A percentile compares a stretch with the other conserved stretches of the same genome.
These are phyloP conservation scores for Abrus precatorius DNA, from an alignment of 306 rosid species.

Conservation along the genomic window DNA sequence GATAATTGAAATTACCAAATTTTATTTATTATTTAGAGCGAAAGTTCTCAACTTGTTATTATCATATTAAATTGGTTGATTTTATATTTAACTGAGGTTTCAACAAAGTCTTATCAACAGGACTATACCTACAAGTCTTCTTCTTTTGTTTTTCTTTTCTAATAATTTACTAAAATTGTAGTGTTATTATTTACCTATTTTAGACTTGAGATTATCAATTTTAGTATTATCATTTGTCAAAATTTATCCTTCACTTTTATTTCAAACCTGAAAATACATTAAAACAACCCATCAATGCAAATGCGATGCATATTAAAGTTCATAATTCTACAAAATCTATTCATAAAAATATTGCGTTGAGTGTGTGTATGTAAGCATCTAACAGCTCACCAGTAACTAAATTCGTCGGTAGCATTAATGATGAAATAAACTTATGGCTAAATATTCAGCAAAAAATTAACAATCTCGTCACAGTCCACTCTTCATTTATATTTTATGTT, in stretches of 20 bases:
- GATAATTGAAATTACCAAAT: neutral
- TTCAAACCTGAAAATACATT: neutral
- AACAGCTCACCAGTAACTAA: neutral
- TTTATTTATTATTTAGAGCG: too few relatives aligned
- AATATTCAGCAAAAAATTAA: slow-evolving; percentile 19
- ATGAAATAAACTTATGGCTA: slow-evolving; percentile 11
- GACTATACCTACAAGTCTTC: neutral
- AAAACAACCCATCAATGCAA: neutral
- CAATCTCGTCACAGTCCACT: neutral
- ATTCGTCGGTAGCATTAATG: slow-evolving; percentile 40
- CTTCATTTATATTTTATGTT: slow-evolving; percentile 23
- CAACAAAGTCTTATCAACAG: neutral
- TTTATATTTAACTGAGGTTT: neutral
- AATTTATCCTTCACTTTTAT: neutral
- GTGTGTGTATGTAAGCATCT: neutral
- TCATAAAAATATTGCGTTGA: neutral
- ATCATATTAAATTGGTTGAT: neutral
- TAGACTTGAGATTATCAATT: too few relatives aligned
- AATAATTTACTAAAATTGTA: neutral
- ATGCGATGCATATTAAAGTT: neutral
- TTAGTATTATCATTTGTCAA: too few relatives aligned
- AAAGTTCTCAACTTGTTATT: neutral
- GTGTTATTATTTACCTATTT: neutral
- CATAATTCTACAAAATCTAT: neutral
- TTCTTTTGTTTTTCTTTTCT: neutral